Conservation (phyloP, 805 yeast species). For the Starmera amethionina region DNA sequence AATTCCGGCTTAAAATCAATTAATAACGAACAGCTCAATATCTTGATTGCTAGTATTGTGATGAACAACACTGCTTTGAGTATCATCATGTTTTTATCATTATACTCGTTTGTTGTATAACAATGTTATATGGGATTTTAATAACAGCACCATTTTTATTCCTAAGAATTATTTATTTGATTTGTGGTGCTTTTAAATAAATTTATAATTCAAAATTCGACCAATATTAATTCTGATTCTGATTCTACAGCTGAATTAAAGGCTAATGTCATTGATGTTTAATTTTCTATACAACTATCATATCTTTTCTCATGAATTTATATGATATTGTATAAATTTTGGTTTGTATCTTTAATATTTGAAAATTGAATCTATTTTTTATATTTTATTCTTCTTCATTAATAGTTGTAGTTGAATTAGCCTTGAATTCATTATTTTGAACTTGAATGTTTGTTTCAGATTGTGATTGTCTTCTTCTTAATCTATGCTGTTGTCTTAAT, state of each 20-base stretch:
- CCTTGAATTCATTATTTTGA: neutral
- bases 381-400: neutral
- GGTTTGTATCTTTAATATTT: too few relatives aligned
- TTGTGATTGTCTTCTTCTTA: constrained; percentile 12
- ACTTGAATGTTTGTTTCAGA: neutral
- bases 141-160: neutral
- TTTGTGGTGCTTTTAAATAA: neutral
- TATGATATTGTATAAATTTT: too few relatives aligned
- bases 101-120: neutral
- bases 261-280: neutral
- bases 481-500: constrained; percentile 31
- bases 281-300: too few relatives aligned
- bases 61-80: neutral
- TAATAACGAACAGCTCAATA: neutral
- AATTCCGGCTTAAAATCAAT: too few relatives aligned
- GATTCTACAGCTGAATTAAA: neutral
- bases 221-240: too few relatives aligned
- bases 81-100: neutral
- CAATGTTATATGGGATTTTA: neutral
- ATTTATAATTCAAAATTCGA: too few relatives aligned
- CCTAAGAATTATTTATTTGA: neutral
- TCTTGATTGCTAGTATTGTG: constrained; percentile 1
- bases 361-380: too few relatives aligned
- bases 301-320: too few relatives aligned
- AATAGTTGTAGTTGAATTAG: neutral